Evolutionary conservation across 345 rosid species (phyloP).

Genomic region (Hibiscus syriacus): DNA sequence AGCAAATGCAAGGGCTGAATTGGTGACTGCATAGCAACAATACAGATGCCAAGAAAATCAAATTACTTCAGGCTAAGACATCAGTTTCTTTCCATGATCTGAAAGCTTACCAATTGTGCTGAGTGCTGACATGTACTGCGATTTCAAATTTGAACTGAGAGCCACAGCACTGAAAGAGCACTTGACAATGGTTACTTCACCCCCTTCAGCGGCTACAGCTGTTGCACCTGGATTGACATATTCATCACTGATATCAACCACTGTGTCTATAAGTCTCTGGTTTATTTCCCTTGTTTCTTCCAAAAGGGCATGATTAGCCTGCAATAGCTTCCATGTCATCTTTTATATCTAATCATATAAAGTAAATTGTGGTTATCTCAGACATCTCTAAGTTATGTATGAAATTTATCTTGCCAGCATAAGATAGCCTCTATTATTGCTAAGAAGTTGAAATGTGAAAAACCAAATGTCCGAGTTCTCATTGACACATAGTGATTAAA

Average conservation of each 20-base stretch:
- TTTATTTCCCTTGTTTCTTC: conserved; percentile 85
- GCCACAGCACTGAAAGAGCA: conserved; percentile 78
- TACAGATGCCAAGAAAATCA: neutral
- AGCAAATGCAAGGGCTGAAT: conserved; percentile 71
- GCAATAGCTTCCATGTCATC: conserved; percentile 18
- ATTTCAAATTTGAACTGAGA: conserved; percentile 58
- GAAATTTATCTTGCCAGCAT: neutral
- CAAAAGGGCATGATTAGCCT: conserved; percentile 57
- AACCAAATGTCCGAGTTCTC: neutral
- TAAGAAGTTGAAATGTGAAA: neutral
- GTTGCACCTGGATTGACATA: conserved; percentile 47
- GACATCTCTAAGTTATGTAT: neutral
- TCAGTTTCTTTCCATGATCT: neutral
- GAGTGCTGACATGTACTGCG: conserved; percentile 58
- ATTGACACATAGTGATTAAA: neutral
- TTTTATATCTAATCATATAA: neutral
- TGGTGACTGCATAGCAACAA: conserved; percentile 42
- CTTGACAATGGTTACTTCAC: conserved; percentile 68
- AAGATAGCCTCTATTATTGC: neutral
- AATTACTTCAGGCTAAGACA: neutral
- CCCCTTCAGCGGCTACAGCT: conserved; percentile 43
- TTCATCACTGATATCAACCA: conserved; percentile 68
- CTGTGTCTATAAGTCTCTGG: conserved; percentile 67
- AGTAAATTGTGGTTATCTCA: neutral
- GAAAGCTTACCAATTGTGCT: conserved; percentile 49